These are phyloP conservation scores for Liriodendron chinense DNA, from an alignment of 164 flowering plant genomes.

Conservation along the genomic window DNA sequence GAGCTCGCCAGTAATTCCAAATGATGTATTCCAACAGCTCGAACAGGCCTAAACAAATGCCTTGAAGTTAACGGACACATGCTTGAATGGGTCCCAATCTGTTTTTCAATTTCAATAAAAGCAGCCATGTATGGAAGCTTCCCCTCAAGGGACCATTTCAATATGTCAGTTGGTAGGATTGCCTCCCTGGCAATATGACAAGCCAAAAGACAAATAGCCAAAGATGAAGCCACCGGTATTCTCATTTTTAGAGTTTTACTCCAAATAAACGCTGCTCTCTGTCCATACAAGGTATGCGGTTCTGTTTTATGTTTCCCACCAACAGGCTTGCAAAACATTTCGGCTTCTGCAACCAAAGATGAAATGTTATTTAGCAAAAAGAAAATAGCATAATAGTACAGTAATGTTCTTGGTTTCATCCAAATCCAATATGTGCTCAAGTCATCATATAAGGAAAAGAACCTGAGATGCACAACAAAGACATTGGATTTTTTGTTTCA, in stretches of 20 bases:
- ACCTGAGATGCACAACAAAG: too few species aligned
- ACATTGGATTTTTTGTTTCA: too few species aligned
- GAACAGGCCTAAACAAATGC: constrained; percentile 64
- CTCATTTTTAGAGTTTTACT: constrained; percentile 44
- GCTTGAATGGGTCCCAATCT: constrained; percentile 37
- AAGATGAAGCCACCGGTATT: constrained; percentile 56
- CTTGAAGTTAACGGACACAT: constrained; percentile 60
- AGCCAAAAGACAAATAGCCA: constrained; percentile 66
- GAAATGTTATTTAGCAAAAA: background rate
- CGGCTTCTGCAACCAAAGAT: constrained; percentile 35
- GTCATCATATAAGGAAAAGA: too few species aligned
- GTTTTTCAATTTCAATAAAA: constrained; percentile 54
- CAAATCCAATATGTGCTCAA: too few species aligned
- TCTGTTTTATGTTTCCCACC: constrained; percentile 26
- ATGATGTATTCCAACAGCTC: constrained; percentile 42
- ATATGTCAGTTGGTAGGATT: constrained; percentile 70
- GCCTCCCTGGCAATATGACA: constrained; percentile 82
- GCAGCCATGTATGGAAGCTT: constrained; percentile 82
- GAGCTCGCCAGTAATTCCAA: constrained; percentile 67
- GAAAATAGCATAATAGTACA: too few species aligned
- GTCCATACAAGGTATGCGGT: constrained; percentile 54
- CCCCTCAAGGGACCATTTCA: constrained; percentile 77
- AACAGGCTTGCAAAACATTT: constrained; percentile 15
- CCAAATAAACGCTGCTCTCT: constrained; percentile 64
- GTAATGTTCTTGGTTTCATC: too few species aligned